Conservation (phyloP, 352 stramenopile species). For the Phytopythium mirpurense region DNA sequence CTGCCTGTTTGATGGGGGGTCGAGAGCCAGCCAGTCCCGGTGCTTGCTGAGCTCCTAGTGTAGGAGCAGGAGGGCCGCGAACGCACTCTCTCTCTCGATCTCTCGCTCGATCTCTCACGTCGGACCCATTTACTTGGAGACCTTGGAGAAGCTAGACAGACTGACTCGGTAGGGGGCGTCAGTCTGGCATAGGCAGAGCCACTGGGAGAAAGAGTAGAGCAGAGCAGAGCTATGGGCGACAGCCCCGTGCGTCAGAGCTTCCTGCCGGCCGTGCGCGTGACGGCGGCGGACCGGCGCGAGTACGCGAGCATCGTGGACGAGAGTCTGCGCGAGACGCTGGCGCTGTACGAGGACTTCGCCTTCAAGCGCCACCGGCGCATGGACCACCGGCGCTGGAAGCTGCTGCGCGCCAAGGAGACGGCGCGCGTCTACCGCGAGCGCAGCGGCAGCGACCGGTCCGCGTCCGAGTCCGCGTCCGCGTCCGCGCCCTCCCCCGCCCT, state of each 20-base stretch:
- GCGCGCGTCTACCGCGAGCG: conserved; percentile 38
- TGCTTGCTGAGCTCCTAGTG: neutral
- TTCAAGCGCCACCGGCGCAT: conserved; percentile 20
- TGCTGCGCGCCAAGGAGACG: conserved; percentile 18
- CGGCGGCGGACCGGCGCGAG: conserved; percentile 22
- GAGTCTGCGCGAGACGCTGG: conserved; percentile 29
- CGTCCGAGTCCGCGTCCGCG: no score
- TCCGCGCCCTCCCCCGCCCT: no score
- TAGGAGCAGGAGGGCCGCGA: neutral
- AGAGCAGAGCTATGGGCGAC: no score
- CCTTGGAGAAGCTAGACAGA: no score
- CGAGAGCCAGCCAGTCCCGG: neutral
- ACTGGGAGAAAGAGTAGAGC: no score
- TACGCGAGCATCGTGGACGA: conserved; percentile 29
- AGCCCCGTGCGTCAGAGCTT: neutral
- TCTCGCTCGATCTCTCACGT: no score
- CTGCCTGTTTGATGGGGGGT: no score
- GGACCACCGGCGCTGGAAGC: conserved; percentile 28
- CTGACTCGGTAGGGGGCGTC: no score
- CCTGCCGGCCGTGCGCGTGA: conserved; percentile 22
- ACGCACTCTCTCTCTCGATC: no score
- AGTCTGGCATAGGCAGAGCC: no score
- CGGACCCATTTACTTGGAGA: neutral
- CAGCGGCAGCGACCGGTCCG: conserved; percentile 5
- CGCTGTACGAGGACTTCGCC: conserved; percentile 34